Evolutionary conservation across 164 flowering plant species (phyloP).

Genomic region (Kingdonia uniflora): DNA sequence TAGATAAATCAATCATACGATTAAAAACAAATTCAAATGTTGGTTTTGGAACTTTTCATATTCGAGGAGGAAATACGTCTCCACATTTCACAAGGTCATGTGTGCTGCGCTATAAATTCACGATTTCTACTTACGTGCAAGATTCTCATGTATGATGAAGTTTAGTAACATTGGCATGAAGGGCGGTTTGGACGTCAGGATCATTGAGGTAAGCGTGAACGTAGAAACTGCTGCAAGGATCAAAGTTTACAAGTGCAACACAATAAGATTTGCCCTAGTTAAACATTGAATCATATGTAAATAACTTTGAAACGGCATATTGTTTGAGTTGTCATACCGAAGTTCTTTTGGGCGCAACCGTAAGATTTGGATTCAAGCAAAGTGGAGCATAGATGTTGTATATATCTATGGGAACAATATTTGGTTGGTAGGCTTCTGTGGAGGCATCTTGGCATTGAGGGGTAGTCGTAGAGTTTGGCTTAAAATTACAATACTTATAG

Average conservation of each 20-base stretch:
- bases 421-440: background rate
- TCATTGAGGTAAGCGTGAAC: conserved; percentile 41
- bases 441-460: background rate
- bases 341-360: conserved; percentile 27
- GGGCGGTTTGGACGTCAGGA: conserved; percentile 51
- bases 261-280: too few species aligned
- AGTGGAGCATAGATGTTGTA: conserved; percentile 63
- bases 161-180: conserved; percentile 54
- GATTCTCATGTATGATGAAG: conserved; percentile 25
- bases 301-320: too few species aligned
- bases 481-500: conserved; percentile 33
- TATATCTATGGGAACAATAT: conserved; percentile 21
- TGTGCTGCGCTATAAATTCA: too few species aligned
- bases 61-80: too few species aligned
- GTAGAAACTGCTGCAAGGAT: conserved; percentile 57
- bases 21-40: too few species aligned
- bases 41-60: too few species aligned
- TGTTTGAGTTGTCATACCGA: conserved; percentile 12
- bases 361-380: conserved; percentile 27
- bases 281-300: too few species aligned
- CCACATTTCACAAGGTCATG: too few species aligned
- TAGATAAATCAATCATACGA: background rate
- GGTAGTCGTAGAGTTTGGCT: conserved; percentile 13
- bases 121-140: conserved; percentile 30
- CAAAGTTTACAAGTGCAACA: conserved; percentile 12